Conservation (phyloP, 2,329 filamentous ascomycete species). For the Exserohilum turcica region DNA sequence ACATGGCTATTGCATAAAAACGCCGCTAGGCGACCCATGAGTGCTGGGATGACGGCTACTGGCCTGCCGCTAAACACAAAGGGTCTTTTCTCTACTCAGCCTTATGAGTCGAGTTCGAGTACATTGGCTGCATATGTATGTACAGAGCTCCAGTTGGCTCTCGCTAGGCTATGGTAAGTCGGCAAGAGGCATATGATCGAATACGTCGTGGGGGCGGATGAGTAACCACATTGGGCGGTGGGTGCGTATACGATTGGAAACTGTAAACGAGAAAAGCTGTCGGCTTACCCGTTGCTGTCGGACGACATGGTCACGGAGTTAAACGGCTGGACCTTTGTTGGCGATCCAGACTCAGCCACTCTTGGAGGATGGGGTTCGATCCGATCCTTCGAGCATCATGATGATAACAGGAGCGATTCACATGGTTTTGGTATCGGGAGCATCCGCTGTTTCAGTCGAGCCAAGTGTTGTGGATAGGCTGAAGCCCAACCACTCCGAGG, state of each 20-base stretch:
- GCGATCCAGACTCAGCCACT: conserved; percentile 7
- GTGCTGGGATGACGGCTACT: conserved; percentile 5
- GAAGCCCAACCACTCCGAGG: not conserved
- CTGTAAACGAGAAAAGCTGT: conserved; percentile 1
- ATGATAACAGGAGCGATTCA: not conserved
- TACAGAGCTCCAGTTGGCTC: not conserved
- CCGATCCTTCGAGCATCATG: not conserved
- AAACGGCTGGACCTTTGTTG: conserved; percentile 3
- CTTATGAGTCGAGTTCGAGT: conserved; percentile 4
- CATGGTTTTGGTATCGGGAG: not conserved
- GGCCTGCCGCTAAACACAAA: conserved; percentile 9
- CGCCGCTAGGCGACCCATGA: conserved; percentile 15
- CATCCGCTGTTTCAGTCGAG: conserved; percentile 1
- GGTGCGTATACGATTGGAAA: conserved; percentile 1
- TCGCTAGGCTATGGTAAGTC: conserved; percentile 5
- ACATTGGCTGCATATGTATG: conserved; percentile 9
- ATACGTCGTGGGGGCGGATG: conserved; percentile 12
- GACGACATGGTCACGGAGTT: not conserved
- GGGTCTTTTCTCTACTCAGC: conserved; percentile 11
- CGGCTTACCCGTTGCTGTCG: conserved; percentile 2
- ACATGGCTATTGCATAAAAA: conserved; percentile 15
- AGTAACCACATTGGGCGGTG: conserved; percentile 3
- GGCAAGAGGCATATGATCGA: conserved; percentile 4
- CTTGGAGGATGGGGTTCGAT: conserved; percentile 1
- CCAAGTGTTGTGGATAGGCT: not conserved